Conservation (phyloP, 2,329 filamentous ascomycete genomes). For the Fusarium bulbicola region DNA sequence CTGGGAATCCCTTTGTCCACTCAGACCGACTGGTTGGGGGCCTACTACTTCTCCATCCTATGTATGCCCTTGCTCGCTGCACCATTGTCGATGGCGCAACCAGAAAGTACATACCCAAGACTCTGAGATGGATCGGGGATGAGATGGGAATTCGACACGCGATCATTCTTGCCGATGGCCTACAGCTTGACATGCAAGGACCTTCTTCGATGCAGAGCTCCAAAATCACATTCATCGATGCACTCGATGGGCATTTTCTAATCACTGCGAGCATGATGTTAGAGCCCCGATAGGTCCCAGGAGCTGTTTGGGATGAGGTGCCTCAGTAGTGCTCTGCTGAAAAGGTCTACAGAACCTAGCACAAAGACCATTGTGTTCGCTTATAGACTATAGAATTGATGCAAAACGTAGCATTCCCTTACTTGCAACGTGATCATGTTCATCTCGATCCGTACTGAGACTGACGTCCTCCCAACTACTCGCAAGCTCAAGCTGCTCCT, state of each 20-base stretch:
- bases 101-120: neutral
- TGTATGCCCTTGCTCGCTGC: constrained; percentile 6
- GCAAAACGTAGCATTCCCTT: constrained; percentile 3
- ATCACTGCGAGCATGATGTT: constrained; percentile 16
- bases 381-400: neutral
- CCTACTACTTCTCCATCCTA: neutral
- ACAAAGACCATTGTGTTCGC: neutral
- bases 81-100: neutral
- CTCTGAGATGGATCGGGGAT: neutral
- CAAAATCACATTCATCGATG: neutral
- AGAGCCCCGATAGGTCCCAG: neutral
- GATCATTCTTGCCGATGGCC: neutral
- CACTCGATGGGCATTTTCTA: constrained; percentile 12
- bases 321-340: rapidly evolving
- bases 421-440: constrained; percentile 1
- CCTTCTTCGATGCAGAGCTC: constrained; percentile 4
- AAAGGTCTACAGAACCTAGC: neutral
- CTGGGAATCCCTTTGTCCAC: neutral
- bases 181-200: neutral
- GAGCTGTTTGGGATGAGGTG: neutral
- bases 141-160: constrained; percentile 13
- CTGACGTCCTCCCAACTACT: neutral
- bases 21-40: neutral
- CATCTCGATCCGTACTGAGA: neutral
- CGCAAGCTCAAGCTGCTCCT: neutral